Evolutionary conservation across 2,329 filamentous ascomycete genomes (phyloP).

Genomic region (Lachnum nothofagi): DNA sequence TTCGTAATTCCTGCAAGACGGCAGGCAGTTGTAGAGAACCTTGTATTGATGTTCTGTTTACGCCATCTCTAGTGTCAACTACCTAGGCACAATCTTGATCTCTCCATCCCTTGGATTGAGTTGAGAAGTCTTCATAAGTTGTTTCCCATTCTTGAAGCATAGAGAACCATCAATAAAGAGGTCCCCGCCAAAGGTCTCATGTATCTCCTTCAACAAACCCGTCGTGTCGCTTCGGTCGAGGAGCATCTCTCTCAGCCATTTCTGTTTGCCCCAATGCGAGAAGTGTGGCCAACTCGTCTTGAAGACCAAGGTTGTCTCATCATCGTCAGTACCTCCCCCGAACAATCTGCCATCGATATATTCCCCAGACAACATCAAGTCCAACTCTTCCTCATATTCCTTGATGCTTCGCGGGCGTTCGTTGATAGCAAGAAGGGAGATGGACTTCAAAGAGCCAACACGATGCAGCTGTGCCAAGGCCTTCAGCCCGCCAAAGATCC

Average conservation of each 20-base stretch:
- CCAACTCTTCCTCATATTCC: conserved; percentile 26
- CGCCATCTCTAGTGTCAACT: too few species aligned
- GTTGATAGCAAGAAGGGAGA: conserved; percentile 23
- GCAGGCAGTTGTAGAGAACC: too few species aligned
- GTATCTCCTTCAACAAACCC: conserved; percentile 19
- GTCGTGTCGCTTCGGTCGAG: conserved; percentile 25
- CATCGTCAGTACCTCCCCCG: conserved; percentile 1
- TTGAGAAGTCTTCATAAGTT: conserved; percentile 5
- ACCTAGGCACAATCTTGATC: conserved; percentile 22
- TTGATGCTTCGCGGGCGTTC: conserved; percentile 24
- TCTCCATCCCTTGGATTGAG: conserved; percentile 28
- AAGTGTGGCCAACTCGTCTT: conserved; percentile 30
- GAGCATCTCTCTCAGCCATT: conserved; percentile 29
- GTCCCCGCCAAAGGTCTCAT: conserved; percentile 22
- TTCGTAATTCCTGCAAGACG: too few species aligned
- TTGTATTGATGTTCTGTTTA: too few species aligned
- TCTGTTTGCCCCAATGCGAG: conserved; percentile 30
- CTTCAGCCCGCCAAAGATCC: conserved; percentile 19
- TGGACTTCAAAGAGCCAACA: conserved; percentile 18
- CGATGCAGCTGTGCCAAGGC: conserved; percentile 16
- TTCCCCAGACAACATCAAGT: conserved; percentile 22
- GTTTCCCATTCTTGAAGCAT: conserved; percentile 17
- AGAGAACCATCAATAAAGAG: conserved; percentile 25
- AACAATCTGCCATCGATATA: conserved; percentile 27
- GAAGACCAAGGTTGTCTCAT: conserved; percentile 17